Evolutionary conservation across 2,329 filamentous ascomycete genomes (phyloP), one percentile per base, ranked within the genome.

Genomic region (Fusarium robinianum): DNA sequence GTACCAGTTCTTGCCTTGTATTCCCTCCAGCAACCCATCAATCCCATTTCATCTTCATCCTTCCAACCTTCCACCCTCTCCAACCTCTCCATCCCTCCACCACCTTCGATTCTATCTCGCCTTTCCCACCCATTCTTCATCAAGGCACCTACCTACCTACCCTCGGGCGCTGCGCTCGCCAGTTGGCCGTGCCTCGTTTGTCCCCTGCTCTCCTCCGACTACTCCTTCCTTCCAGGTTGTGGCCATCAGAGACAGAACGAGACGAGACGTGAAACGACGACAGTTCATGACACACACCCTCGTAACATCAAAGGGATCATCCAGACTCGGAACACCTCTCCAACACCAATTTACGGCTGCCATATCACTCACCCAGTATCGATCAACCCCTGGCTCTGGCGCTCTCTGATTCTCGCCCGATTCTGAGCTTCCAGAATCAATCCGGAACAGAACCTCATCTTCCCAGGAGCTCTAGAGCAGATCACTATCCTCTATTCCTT

Each of bases 281-380:
- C 51, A 46, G 35, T 48, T 51, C 51, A 45, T 49, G 51, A 41
- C 41, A 49, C 53, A 34, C 43, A 45, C 45, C 45, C 39, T 46
- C 35, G 34, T 49, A 46, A 37, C 46, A 42, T 41, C 45, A 30
- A 36, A 39, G 25, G 42, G 25, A 55, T 32, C 42, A 31, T 22
- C 36, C 38, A 46, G 29, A 49, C 37, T 32, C 29, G n/a, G 41
- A 46, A 55, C 40, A 45, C 25, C 37, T 37, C 33, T 21, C 22
- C 41, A 60, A 45, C 34, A 49, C 49, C 44, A 30, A 57, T 16
- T 47, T 56, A 52, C 55, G 33, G 32, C 51, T 55, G 23, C n/a
- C 50, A 59, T 61, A 55, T 53, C 48, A 43, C 55, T 57, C 57
- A 44, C 37, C 32, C 45, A 60, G 45, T 53, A 59, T 60, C 34